A percentile compares a stretch with the other conserved stretches of the same genome.
phyloP scores from a whole-genome alignment of 306 rosid species.

The Calophaca sinica region DNA sequence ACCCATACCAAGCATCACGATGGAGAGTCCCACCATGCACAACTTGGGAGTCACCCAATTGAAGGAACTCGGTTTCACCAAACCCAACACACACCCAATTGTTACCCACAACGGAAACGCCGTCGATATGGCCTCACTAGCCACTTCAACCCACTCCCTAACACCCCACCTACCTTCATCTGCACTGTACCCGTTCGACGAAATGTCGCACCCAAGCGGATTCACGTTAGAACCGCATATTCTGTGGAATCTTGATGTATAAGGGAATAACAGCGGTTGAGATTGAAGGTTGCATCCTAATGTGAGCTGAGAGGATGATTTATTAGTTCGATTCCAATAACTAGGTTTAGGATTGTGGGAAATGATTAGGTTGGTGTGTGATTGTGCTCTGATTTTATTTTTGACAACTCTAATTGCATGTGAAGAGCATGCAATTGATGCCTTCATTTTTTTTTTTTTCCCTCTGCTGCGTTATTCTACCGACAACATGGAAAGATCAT shows the following conservation, averaged over 20 bases:
- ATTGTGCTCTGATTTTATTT: conserved; percentile 16
- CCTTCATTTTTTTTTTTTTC: conserved; percentile 47
- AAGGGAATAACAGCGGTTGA: background rate
- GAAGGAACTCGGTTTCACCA: too few species aligned
- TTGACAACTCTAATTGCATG: conserved; percentile 25
- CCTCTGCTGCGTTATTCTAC: too few species aligned
- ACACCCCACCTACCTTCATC: too few species aligned
- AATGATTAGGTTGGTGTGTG: conserved; percentile 7
- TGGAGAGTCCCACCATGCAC: too few species aligned
- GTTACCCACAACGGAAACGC: too few species aligned
- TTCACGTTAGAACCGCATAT: background rate
- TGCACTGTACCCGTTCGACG: conserved; percentile 47
- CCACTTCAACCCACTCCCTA: too few species aligned
- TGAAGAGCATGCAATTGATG: conserved; percentile 48
- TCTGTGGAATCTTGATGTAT: background rate
- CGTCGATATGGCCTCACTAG: too few species aligned
- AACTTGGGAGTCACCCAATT: too few species aligned
- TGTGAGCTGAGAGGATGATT: conserved; percentile 25
- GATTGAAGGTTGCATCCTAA: conserved; percentile 25
- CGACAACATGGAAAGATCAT: too few species aligned
- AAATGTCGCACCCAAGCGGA: conserved; percentile 62
- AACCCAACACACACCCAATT: too few species aligned
- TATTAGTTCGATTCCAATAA: background rate
- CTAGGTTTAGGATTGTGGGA: background rate
- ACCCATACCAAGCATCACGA: too few species aligned